Evolutionary conservation across 139 green algal genomes (phyloP).

Genomic region (Picochlorum costavermella): DNA sequence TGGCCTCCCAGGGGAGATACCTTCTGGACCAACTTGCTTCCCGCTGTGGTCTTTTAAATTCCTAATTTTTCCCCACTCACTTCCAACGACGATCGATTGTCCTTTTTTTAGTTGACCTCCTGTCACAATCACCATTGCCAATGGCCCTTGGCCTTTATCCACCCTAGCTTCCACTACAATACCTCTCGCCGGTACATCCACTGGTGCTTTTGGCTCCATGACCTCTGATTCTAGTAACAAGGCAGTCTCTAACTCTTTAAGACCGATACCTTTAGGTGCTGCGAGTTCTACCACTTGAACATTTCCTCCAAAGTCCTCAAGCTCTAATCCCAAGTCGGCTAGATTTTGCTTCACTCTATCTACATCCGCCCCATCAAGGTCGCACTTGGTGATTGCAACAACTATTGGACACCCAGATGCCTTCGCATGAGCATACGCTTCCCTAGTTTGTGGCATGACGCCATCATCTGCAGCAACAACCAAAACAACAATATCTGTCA

Average conservation of each 20-base stretch:
- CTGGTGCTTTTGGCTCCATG: conserved; percentile 7
- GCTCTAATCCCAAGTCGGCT: conserved; percentile 57
- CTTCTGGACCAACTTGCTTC: conserved; percentile 3
- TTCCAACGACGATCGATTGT: conserved; percentile 71
- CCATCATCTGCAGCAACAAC: conserved; percentile 85
- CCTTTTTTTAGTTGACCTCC: conserved; percentile 54
- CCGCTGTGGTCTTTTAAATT: conserved; percentile 28
- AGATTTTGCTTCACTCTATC: conserved; percentile 60
- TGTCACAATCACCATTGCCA: conserved; percentile 70
- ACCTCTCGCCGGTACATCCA: conserved; percentile 29
- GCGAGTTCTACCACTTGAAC: conserved; percentile 67
- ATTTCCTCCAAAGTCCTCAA: conserved; percentile 77
- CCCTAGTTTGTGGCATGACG: conserved; percentile 81
- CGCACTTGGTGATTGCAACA: conserved; percentile 86
- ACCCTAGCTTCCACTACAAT: conserved; percentile 78
- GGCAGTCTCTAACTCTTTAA: conserved; percentile 75
- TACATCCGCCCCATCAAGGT: conserved; percentile 44
- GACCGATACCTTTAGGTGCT: conserved; percentile 41
- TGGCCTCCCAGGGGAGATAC: conserved; percentile 50
- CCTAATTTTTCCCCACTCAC: conserved; percentile 58
- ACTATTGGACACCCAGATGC: conserved; percentile 65
- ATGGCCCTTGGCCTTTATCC: conserved; percentile 65
- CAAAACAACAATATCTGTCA: conserved; percentile 83
- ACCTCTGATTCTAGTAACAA: conserved; percentile 62
- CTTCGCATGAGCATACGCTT: conserved; percentile 62